Conservation (phyloP, 192 early-diverging fungal genomes). For the Gigaspora rosea region DNA sequence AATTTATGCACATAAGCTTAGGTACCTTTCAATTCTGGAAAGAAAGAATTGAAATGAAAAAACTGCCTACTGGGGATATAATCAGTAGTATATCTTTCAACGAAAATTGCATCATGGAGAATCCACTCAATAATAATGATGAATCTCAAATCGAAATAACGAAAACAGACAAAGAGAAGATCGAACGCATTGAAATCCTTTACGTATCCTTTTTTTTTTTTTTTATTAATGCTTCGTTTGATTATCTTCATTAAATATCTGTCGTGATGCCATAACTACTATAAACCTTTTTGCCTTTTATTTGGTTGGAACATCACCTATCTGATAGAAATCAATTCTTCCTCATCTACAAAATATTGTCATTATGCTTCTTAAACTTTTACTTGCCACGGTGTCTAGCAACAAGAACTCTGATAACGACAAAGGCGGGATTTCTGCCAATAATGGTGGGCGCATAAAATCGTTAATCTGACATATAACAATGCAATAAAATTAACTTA, state of each 20-base stretch:
- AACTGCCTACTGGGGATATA: background rate
- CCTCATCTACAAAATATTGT: conserved; percentile 57
- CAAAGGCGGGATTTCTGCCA: conserved; percentile 32
- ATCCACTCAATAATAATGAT: no score
- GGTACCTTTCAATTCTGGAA: conserved; percentile 48
- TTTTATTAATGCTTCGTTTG: background rate
- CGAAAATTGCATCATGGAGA: background rate
- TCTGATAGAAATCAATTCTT: conserved; percentile 45
- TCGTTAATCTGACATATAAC: background rate
- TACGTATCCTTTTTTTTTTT: conserved; percentile 49
- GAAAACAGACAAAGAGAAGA: conserved; percentile 35
- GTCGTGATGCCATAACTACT: background rate
- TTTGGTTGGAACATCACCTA: background rate
- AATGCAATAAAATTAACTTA: no score
- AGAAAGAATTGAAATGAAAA: conserved; percentile 49
- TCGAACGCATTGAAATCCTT: conserved; percentile 51
- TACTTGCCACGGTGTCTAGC: conserved; percentile 49
- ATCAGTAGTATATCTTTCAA: background rate
- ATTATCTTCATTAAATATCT: background rate
- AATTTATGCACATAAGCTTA: conserved; percentile 51
- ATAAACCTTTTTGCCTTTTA: background rate
- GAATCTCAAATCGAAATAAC: conserved; percentile 4
- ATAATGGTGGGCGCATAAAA: background rate
- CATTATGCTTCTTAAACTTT: conserved; percentile 53
- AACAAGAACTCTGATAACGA: conserved; percentile 40